Percentiles rank a stretch among this genome's conserved stretches.
These are phyloP conservation scores for Amniculicola lignicola DNA, from an alignment of 495 filamentous ascomycete species.

Conservation along the genomic window DNA sequence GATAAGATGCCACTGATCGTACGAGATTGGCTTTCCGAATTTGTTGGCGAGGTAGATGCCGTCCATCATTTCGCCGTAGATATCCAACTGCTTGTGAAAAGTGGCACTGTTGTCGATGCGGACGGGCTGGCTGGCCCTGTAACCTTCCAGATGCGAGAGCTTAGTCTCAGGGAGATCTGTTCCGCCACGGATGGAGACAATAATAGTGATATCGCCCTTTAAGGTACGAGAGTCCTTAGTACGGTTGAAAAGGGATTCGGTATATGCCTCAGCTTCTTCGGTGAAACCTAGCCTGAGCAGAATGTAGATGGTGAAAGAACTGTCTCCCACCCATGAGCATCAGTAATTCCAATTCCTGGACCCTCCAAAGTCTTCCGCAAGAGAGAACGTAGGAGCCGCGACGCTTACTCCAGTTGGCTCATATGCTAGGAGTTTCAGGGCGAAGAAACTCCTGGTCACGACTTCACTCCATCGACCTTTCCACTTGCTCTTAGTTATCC, in stretches of 20 bases:
- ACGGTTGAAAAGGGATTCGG: conserved; percentile 68
- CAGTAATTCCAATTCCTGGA: conserved; percentile 75
- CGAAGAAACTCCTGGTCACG: conserved; percentile 63
- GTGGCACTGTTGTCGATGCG: conserved; percentile 73
- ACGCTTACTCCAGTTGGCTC: conserved; percentile 58
- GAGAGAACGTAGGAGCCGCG: conserved; percentile 60
- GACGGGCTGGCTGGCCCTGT: conserved; percentile 63
- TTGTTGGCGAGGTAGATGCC: conserved; percentile 75
- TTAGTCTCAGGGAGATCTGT: conserved; percentile 64
- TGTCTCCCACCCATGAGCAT: conserved; percentile 71
- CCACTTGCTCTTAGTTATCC: conserved; percentile 65
- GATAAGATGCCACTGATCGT: conserved; percentile 65
- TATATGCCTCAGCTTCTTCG: conserved; percentile 70
- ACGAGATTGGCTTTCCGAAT: conserved; percentile 69
- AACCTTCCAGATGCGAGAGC: conserved; percentile 59
- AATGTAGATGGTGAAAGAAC: conserved; percentile 69
- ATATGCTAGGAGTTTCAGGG: conserved; percentile 70
- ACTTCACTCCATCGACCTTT: conserved; percentile 69
- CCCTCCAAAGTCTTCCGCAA: conserved; percentile 70
- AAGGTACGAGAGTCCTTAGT: conserved; percentile 50
- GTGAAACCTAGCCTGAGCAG: conserved; percentile 69
- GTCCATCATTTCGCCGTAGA: conserved; percentile 74
- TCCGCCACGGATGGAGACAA: conserved; percentile 71
- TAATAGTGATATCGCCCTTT: conserved; percentile 63
- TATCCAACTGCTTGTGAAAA: conserved; percentile 70